Conservation (phyloP, 129 eudicot genomes). For the Chrysanthemum seticuspe region DNA sequence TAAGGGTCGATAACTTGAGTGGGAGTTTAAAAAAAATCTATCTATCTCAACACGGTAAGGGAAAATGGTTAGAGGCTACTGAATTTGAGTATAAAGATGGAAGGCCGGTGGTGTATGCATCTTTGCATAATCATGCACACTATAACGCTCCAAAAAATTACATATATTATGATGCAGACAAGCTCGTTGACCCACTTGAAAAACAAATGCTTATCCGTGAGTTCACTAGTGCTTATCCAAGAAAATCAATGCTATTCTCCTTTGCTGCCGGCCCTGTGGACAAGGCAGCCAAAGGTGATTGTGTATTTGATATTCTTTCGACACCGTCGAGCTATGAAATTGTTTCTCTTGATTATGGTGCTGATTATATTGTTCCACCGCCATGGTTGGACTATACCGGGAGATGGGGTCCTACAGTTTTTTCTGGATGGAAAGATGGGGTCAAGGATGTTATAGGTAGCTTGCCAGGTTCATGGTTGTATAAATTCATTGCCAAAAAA, state of each 20-base stretch:
- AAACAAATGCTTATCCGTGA: background rate
- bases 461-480: too few species aligned
- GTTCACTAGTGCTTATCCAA: background rate
- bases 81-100: constrained; percentile 21
- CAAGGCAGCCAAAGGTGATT: constrained; percentile 17
- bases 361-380: too few species aligned
- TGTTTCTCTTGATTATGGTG: background rate
- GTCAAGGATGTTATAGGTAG: too few species aligned
- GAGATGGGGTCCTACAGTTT: too few species aligned
- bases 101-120: constrained; percentile 31
- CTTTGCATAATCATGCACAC: constrained; percentile 38
- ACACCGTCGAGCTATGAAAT: background rate
- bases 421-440: too few species aligned
- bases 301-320: constrained; percentile 21
- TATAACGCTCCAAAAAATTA: constrained; percentile 1
- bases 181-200: background rate
- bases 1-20: constrained; percentile 36
- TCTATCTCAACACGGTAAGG: constrained; percentile 35
- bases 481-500: too few species aligned
- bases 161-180: background rate
- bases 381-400: too few species aligned
- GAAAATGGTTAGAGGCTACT: constrained; percentile 28
- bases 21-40: constrained; percentile 30
- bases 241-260: background rate
- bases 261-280: constrained; percentile 18